Evolutionary conservation across 2,329 filamentous ascomycete species (phyloP).

Genomic region (Penicillium aurantiogriseum): DNA sequence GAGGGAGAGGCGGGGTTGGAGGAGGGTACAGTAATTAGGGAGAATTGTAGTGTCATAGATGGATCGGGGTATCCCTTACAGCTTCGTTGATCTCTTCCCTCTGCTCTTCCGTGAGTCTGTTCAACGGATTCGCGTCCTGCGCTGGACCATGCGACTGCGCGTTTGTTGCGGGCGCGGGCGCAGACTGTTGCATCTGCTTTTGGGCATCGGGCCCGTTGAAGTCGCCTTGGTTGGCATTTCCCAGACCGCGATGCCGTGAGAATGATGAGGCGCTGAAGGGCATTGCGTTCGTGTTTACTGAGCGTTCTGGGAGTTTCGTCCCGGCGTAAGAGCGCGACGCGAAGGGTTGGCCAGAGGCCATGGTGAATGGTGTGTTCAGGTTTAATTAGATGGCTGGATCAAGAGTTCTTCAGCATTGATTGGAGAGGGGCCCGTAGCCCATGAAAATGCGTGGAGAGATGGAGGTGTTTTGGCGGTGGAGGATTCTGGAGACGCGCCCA

Average conservation of each 20-base stretch:
- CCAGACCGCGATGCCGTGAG: constrained; percentile 40
- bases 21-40: not conserved
- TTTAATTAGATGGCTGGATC: constrained; percentile 1
- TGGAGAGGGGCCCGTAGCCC: constrained; percentile 13
- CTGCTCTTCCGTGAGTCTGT: constrained; percentile 77
- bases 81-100: constrained; percentile 91
- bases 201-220: constrained; percentile 25
- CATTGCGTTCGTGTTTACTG: constrained; percentile 41
- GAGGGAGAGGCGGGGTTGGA: not conserved
- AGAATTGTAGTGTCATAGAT: not conserved
- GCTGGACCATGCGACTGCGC: constrained; percentile 44
- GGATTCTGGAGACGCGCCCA: constrained; percentile 26
- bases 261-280: constrained; percentile 47
- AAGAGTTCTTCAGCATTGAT: not conserved
- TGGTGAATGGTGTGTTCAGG: constrained; percentile 27
- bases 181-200: constrained; percentile 31
- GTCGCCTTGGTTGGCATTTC: constrained; percentile 27
- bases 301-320: constrained; percentile 53
- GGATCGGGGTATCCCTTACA: constrained; percentile 54
- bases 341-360: constrained; percentile 57
- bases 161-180: constrained; percentile 38
- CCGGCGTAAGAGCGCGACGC: constrained; percentile 55
- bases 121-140: constrained; percentile 51
- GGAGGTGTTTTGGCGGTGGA: constrained; percentile 24
- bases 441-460: constrained; percentile 10